phyloP scores from a whole-genome alignment of 495 filamentous ascomycete genomes.

The Paragyromitra xinjiangensis region DNA sequence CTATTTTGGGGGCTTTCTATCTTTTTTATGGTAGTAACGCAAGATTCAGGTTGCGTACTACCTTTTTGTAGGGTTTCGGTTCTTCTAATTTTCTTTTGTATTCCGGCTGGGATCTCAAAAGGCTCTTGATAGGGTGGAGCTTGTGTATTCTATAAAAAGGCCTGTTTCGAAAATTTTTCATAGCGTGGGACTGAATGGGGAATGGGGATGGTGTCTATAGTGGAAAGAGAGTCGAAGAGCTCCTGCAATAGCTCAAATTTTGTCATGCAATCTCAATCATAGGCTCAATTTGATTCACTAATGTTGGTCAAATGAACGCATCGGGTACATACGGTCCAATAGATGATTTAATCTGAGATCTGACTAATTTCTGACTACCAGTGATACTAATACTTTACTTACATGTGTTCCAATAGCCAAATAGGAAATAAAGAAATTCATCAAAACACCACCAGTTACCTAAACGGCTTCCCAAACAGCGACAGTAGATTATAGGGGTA shows the following conservation, averaged over 20 bases:
- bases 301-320: background rate
- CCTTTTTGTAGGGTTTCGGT: conserved; percentile 36
- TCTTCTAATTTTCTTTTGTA: conserved; percentile 44
- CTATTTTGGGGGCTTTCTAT: conserved; percentile 35
- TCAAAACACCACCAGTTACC: background rate
- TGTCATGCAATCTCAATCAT: background rate
- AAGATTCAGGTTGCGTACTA: conserved; percentile 16
- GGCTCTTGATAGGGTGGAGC: conserved; percentile 46
- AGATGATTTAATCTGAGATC: background rate
- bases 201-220: conserved; percentile 15
- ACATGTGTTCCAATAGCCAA: background rate
- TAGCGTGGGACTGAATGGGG: conserved; percentile 5
- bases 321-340: background rate
- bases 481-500: conserved; percentile 6
- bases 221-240: background rate
- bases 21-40: conserved; percentile 27
- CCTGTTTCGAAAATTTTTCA: conserved; percentile 24
- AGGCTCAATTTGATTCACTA: background rate
- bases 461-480: background rate
- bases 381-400: conserved; percentile 4
- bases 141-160: conserved; percentile 46
- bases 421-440: background rate
- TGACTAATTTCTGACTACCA: conserved; percentile 4
- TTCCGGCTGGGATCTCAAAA: conserved; percentile 36
- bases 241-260: background rate